Base-by-base conservation (phyloP, 768 basidiomycete species). In the Ramaria sp. region DNA sequence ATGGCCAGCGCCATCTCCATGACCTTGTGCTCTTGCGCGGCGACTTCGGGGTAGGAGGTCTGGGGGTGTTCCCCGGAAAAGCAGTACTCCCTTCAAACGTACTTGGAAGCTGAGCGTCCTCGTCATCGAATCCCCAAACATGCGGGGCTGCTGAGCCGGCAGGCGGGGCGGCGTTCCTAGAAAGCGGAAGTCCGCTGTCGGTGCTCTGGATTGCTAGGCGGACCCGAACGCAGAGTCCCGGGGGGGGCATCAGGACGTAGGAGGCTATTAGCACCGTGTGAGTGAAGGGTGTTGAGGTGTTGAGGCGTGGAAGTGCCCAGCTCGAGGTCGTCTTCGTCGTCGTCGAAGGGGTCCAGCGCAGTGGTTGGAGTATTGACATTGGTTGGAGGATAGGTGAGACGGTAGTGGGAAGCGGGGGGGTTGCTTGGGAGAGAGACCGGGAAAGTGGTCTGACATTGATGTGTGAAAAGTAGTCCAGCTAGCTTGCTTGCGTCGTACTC, bases 331-430 rank as follows among this genome's bases (percentile, higher is more conserved):
- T 91, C 89, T 38, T 65, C 64, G 54, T 65, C 64, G 68, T 88
- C 86, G 69, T 91, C 91, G 68, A 91, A 91, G n/a, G 87, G 88
- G 70, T 91, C 89, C 70, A 91, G 74, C 75, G 57, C 76, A 75
- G 60, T 63, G 63, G 33, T 62, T 31, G n/a, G 86, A 85, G 52
- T 78, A 27, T 27, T 27, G 76, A 64, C 72, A 71, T 22, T 45
- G 34, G 66, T 74, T 75, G 12, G 83, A 74, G 59, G 72, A 72
- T 58, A 73, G 78, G 75, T 75, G 73, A 34, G 58, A 34, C 38
- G 50, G 46, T 61, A 72, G 69, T 7, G 52, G 27, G 62, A 75
- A 70, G 55, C 78, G 84, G 84, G 30, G 84, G 85, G 64, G 86
- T 88, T 34, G 82, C 80, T 64, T 79, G 78, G 12, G 84, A 82